These are phyloP conservation scores for Amyloporia xantha DNA, from an alignment of 768 basidiomycete genomes.

Conservation along the genomic window DNA sequence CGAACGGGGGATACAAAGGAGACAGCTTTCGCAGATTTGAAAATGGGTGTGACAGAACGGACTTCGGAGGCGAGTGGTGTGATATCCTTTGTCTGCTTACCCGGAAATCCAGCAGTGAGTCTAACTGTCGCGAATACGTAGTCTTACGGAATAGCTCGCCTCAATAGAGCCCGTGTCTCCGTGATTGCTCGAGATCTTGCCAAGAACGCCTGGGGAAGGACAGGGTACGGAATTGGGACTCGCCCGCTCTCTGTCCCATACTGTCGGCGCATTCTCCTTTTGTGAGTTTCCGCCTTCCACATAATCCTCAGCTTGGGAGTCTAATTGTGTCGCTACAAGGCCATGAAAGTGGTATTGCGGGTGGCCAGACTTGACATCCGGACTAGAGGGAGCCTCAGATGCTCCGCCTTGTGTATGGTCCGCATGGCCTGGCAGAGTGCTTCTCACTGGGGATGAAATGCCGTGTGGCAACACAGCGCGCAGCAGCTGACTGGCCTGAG, in stretches of 20 bases:
- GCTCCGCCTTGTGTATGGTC: not conserved
- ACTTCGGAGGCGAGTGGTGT: not conserved
- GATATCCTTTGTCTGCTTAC: too few relatives aligned
- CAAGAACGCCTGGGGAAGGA: too few relatives aligned
- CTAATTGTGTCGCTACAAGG: slow-evolving; percentile 47
- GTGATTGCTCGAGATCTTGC: too few relatives aligned
- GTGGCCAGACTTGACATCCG: slow-evolving; percentile 6
- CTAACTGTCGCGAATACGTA: too few relatives aligned
- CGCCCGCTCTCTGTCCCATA: too few relatives aligned
- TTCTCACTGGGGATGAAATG: not conserved
- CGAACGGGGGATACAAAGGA: slow-evolving; percentile 25
- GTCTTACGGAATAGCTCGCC: too few relatives aligned
- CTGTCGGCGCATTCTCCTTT: too few relatives aligned
- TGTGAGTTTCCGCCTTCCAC: too few relatives aligned
- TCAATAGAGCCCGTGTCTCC: too few relatives aligned
- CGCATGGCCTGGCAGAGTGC: not conserved
- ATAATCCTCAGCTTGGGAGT: slow-evolving; percentile 37
- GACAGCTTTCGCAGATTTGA: slow-evolving; percentile 20
- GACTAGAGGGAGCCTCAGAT: not conserved
- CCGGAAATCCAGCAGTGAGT: too few relatives aligned
- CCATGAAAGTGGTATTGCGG: slow-evolving; percentile 55
- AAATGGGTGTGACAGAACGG: not conserved
- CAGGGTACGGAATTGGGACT: too few relatives aligned
- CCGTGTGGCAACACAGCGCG: not conserved
- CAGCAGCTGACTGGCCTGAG: slow-evolving; percentile 19